phyloP scores from a whole-genome alignment of 2,329 filamentous ascomycete genomes.

The Colletotrichum tanaceti region DNA sequence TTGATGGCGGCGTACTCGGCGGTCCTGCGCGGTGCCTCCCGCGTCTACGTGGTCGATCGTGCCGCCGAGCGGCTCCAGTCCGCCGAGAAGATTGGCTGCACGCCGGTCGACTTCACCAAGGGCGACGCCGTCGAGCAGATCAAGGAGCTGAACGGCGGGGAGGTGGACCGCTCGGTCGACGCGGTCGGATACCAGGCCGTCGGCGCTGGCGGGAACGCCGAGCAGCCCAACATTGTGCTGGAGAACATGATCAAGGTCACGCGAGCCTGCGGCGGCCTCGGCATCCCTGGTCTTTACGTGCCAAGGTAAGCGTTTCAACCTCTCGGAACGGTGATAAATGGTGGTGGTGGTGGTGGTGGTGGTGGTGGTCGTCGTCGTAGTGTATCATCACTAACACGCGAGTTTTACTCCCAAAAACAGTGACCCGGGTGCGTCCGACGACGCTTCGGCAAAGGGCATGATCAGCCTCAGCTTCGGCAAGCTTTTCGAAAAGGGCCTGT shows the following conservation, averaged over 20 bases:
- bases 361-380: too few relatives aligned
- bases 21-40: constrained; percentile 68
- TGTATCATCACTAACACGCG: too few relatives aligned
- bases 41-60: constrained; percentile 72
- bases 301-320: constrained; percentile 50
- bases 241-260: constrained; percentile 74
- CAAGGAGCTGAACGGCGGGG: constrained; percentile 64
- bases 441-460: constrained; percentile 70
- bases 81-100: constrained; percentile 71
- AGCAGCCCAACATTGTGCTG: constrained; percentile 71
- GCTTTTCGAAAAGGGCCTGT: constrained; percentile 74
- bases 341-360: too few relatives aligned
- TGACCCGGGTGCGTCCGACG: constrained; percentile 73
- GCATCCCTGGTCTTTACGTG: constrained; percentile 66
- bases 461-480: constrained; percentile 74
- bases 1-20: constrained; percentile 75
- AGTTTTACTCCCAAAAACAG: too few relatives aligned
- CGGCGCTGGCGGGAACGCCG: constrained; percentile 64
- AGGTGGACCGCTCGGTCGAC: constrained; percentile 72
- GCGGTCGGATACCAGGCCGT: constrained; percentile 75
- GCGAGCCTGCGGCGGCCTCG: constrained; percentile 69
- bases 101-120: constrained; percentile 70
- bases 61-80: constrained; percentile 68
- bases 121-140: constrained; percentile 71
- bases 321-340: too few relatives aligned